Evolutionary conservation across 805 yeast species (phyloP), one percentile per base, ranked within the genome.

Genomic region (Starmera caribaea): DNA sequence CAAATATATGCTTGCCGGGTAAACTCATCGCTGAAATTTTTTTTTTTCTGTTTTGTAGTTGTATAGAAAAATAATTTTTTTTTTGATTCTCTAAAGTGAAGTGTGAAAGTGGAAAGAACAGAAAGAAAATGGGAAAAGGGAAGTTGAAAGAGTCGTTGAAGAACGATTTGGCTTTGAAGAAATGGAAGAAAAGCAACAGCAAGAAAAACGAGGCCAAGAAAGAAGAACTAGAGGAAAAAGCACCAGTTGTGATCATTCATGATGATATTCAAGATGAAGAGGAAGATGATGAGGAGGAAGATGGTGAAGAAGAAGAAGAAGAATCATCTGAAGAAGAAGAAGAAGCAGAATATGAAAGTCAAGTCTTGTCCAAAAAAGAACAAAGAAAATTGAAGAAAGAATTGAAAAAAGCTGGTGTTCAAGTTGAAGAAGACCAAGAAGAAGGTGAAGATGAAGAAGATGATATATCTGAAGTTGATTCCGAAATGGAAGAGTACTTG

Each of bases 331-430:
- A 51, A 45, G 42, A 46, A 16, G 31, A 37, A 13, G 43, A 42
- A 36, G 50, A 51, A 10, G 64, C 56, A 36, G 72, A 59, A 21
- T 74, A 73, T 42, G 62, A 76, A 46, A 69, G 77, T 46, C 54
- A 58, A 17, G 63, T 69, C 15, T 63, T 79, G 41, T 78, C 85
- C 36, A 79, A 74, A 60, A 81, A 78, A 50, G 83, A 78, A 38
- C 70, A 68, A 55, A 74, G 83, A 63, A 65, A 69, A 51, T 61
- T 76, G 59, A 76, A 75, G 59, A 51, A 36, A 58, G 52, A 12
- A 58, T 53, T 29, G 64, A 56, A 8, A 64, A 54, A 21, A 21
- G 24, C 24, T 36, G 51, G 46, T 34, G 38, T 41, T 33, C 53
- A 53, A 10, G 40, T 49, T 29, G 52, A 47, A 14, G 54, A 47